A percentile compares a stretch with the other conserved stretches of the same genome.
Conservation (phyloP, 2,329 filamentous ascomycete species). For the Penicillium sp. region DNA sequence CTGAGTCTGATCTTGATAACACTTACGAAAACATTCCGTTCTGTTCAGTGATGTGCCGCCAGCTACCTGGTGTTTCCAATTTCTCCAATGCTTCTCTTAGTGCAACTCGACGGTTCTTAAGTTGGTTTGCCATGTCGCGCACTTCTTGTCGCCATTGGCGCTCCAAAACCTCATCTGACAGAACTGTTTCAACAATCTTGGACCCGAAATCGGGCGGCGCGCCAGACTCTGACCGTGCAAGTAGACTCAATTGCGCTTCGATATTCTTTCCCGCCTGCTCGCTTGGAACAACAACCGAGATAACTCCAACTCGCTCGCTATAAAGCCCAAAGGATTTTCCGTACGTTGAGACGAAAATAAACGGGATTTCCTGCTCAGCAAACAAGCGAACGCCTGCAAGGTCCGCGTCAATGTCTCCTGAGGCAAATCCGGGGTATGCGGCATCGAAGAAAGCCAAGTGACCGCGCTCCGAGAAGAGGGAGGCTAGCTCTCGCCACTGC, state of each 20-base stretch:
- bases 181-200: conserved; percentile 11
- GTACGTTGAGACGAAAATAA: conserved; percentile 14
- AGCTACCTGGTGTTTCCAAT: conserved; percentile 15
- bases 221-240: conserved; percentile 11
- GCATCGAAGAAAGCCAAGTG: conserved; percentile 19
- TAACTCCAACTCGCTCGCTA: conserved; percentile 15
- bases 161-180: conserved; percentile 6
- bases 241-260: conserved; percentile 5
- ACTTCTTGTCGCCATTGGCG: conserved; percentile 14
- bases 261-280: conserved; percentile 8
- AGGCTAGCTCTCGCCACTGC: conserved; percentile 12
- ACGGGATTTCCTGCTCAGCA: conserved; percentile 11
- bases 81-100: conserved; percentile 8
- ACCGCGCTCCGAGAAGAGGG: conserved; percentile 8
- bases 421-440: conserved; percentile 17
- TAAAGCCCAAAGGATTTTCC: conserved; percentile 17
- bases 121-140: conserved; percentile 9
- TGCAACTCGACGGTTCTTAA: conserved; percentile 5
- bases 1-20: not conserved
- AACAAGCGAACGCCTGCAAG: conserved; percentile 12
- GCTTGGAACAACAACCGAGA: conserved; percentile 9
- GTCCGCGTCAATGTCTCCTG: conserved; percentile 13
- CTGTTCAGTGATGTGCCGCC: conserved; percentile 15
- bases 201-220: conserved; percentile 16
- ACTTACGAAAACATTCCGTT: conserved; percentile 20